Percentiles rank a stretch among this genome's conserved stretches.
phyloP scores from a whole-genome alignment of 495 filamentous ascomycete genomes.

The Lepidopterella palustris region DNA sequence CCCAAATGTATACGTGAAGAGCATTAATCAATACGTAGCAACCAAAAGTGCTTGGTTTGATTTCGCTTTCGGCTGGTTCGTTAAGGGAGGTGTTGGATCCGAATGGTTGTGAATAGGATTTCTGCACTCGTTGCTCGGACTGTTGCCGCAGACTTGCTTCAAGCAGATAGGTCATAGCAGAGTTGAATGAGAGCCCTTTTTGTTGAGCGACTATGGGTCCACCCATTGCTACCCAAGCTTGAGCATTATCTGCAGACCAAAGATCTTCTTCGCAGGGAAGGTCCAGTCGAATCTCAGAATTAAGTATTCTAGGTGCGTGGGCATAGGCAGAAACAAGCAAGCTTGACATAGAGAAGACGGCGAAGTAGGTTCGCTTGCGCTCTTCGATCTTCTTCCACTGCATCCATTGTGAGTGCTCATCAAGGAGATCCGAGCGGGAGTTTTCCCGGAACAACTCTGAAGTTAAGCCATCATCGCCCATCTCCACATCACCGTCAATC shows the following conservation, averaged over 20 bases:
- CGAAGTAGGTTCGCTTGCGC: conserved; percentile 87
- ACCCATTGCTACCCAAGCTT: conserved; percentile 69
- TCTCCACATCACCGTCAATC: conserved; percentile 28
- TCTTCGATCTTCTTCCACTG: conserved; percentile 86
- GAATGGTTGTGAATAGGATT: conserved; percentile 43
- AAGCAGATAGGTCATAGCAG: conserved; percentile 71
- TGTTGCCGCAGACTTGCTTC: conserved; percentile 71
- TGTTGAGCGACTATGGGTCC: conserved; percentile 60
- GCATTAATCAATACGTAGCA: conserved; percentile 93
- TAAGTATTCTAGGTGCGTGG: conserved; percentile 80
- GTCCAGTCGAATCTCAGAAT: conserved; percentile 88
- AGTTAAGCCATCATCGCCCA: conserved; percentile 25
- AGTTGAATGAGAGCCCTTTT: conserved; percentile 62
- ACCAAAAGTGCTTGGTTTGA: conserved; percentile 88
- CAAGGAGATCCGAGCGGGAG: conserved; percentile 26
- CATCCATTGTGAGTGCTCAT: conserved; percentile 79
- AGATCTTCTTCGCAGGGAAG: conserved; percentile 92
- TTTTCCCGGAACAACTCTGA: conserved; percentile 10
- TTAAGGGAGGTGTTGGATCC: conserved; percentile 41
- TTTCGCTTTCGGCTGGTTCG: conserved; percentile 54
- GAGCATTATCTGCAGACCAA: conserved; percentile 76
- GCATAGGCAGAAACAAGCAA: conserved; percentile 90
- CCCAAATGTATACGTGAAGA: conserved; percentile 97
- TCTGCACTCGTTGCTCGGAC: conserved; percentile 35
- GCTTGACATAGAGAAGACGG: conserved; percentile 85